Evolutionary conservation across 2,329 filamentous ascomycete species (phyloP), one percentile per base, ranked within the genome.

Genomic region (Plectosphaerella cucumerina): DNA sequence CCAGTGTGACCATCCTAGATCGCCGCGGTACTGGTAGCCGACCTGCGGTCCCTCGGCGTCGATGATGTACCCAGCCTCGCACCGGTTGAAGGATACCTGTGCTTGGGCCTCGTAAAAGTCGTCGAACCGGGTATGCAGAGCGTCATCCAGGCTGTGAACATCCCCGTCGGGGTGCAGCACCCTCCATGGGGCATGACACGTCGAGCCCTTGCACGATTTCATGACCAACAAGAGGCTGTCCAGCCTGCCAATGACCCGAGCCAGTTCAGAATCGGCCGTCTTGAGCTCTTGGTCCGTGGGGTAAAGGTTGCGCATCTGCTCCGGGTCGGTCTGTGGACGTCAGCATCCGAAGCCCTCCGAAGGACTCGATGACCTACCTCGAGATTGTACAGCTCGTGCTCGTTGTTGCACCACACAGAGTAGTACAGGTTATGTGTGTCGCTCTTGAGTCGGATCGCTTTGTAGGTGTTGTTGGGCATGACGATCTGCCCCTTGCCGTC

Each of bases 391-490:
- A 86, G 73, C 62, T 89, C 84, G 50, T 81, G 78, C 59, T 87
- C 84, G 48, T 82, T 82, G 14, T 69, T 85, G 60, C 86, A 89
- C 84, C 85, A 89, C 0, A 87, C 81, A 0, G 82, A 77, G 58
- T 89, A 89, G 54, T 83, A 81, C 5, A 87, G 62, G 58, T 77
- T 81, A 59, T 87, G 87, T 5, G 68, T 65, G 2, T 74, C 61
- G 1, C 74, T 68, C 4, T 82, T 69, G 6, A 86, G 64, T n/a
- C 82, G 73, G 18, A 84, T 57, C 0, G 72, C 75, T 64, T 86
- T 85, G 70, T 85, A 86, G 0, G 81, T 85, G 56, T 85, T 84
- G 52, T 74, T 74, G 3, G 49, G 42, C 4, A 59, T 49, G 6
- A 58, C 20, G 14, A 45, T 31, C 43, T 45, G 43, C 15, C 43